Evolutionary conservation across 495 filamentous ascomycete genomes (phyloP), one percentile per base, ranked within the genome.

Genomic region (Elaphomyces granulatus): DNA sequence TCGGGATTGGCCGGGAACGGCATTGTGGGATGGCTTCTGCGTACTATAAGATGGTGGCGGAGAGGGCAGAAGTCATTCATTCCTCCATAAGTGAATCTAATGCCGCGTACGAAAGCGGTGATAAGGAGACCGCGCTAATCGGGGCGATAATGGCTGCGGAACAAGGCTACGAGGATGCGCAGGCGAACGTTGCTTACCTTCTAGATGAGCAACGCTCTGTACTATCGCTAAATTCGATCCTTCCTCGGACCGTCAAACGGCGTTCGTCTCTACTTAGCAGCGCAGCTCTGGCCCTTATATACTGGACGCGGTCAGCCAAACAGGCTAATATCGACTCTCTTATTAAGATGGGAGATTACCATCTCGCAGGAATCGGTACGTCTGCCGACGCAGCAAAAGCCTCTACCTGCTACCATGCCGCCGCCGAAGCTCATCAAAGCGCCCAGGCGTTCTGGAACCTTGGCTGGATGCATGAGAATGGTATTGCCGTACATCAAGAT

Each of bases 381-480:
- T 23, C 42, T 6, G 41, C 63, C 2, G 85, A 93, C 49, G 61
- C 75, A 6, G 85, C 94, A 44, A 95, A 94, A 57, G 90, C 90
- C 1, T 87, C 87, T 0, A 75, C 80, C 15, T 96, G 92, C 61
- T 99, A 96, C 47, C 78, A 81, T 38, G 81, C 80, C 7, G 90
- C 90, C 3, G 87, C 87, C 1, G 90, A 98, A 50, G 83, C 77
- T 36, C 74, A 85, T 49, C 83, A 84, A 50, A 90, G 83, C 52
- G 87, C 88, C 18, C 90, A 96, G 62, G 92, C 92, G 9, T 77
- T 94, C 40, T 99, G 85, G 74, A 95, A 99, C 47, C 67, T 99
- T 9, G 90, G 90, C 10, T 99, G 90, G 90, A 96, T 99, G 84
- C 86, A 99, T 58, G 90, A 99, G 60, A 95, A 96, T 52, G 90